phyloP scores from a whole-genome alignment of 129 eudicot genomes.

The Mikania micrantha region DNA sequence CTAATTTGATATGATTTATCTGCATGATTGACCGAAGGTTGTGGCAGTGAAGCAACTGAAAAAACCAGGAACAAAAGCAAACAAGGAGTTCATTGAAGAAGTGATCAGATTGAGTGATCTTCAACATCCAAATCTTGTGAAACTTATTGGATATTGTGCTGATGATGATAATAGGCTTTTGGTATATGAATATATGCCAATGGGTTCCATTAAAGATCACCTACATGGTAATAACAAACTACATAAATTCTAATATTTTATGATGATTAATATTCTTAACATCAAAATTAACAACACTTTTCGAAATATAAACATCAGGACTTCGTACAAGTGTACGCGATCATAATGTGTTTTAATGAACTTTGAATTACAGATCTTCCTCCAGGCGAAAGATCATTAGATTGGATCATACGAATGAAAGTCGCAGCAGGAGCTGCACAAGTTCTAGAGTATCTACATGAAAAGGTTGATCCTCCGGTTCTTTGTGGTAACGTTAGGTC shows the following conservation, averaged over 20 bases:
- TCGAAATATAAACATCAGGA: no score
- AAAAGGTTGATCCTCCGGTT: conserved; percentile 53
- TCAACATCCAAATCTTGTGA: conserved; percentile 56
- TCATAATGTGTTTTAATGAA: background rate
- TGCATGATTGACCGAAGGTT: conserved; percentile 26
- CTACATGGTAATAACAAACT: conserved; percentile 61
- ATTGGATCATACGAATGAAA: conserved; percentile 65
- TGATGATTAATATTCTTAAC: no score
- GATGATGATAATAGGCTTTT: conserved; percentile 66
- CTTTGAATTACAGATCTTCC: conserved; percentile 29
- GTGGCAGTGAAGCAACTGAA: conserved; percentile 75
- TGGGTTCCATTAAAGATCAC: conserved; percentile 40
- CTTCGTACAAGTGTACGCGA: no score
- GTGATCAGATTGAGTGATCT: conserved; percentile 43
- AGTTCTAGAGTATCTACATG: conserved; percentile 63
- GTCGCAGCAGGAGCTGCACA: conserved; percentile 61
- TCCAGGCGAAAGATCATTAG: conserved; percentile 37
- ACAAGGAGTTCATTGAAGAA: conserved; percentile 52
- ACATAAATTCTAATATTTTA: no score
- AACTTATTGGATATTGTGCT: conserved; percentile 60
- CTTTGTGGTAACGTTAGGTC: conserved; percentile 57
- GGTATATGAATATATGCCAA: conserved; percentile 57
- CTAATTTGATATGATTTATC: conserved; percentile 6
- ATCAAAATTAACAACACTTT: background rate
- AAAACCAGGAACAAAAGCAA: conserved; percentile 43